Conservation (phyloP, 2,329 filamentous ascomycete genomes). For the Claviceps fusiformis region DNA sequence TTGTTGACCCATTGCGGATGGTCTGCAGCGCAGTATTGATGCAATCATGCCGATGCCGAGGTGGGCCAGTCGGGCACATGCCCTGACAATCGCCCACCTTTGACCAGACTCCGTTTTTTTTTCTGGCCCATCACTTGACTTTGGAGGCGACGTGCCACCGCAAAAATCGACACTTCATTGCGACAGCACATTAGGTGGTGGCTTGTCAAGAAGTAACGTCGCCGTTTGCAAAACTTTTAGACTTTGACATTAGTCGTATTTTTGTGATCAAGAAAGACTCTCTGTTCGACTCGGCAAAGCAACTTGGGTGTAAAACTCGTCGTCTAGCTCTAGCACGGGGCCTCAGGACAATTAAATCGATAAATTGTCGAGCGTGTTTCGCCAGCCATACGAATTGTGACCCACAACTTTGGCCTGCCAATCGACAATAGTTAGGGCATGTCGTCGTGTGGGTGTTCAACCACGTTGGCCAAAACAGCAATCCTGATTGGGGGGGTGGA, state of each 20-base stretch:
- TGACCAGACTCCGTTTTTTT: not conserved
- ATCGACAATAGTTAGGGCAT: not conserved
- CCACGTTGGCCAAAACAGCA: not conserved
- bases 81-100: not conserved
- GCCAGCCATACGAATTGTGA: not conserved
- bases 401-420: not conserved
- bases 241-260: not conserved
- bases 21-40: not conserved
- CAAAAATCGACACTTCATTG: not conserved
- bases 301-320: not conserved
- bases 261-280: not conserved
- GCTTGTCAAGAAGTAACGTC: not conserved
- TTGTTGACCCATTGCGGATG: not conserved
- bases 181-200: not conserved
- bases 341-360: not conserved
- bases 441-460: not conserved
- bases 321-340: not conserved
- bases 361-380: not conserved
- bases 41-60: not conserved
- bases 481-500: not conserved
- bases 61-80: not conserved
- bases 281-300: not conserved
- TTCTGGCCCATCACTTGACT: not conserved
- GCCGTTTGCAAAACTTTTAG: not conserved
- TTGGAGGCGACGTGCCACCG: not conserved